These are phyloP conservation scores for Edaphochlamys debaryana DNA, from an alignment of 139 green algal genomes.

Conservation along the genomic window DNA sequence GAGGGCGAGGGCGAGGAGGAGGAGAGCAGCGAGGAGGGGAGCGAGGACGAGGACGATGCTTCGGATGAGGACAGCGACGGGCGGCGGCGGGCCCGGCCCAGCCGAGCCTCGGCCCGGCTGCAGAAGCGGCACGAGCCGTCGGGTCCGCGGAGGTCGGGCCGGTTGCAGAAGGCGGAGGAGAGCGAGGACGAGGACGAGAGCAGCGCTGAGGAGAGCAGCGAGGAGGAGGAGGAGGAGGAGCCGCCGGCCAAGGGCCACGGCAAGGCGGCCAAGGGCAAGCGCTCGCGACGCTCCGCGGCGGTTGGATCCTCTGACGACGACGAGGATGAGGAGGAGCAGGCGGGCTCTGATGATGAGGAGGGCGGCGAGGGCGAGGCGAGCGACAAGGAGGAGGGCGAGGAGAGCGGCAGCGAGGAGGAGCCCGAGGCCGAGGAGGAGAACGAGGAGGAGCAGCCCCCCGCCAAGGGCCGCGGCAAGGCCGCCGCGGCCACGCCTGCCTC, in stretches of 20 bases:
- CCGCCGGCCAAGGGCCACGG: not conserved
- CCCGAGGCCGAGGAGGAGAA: conserved; percentile 3
- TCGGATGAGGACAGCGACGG: not conserved
- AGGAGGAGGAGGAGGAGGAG: not conserved
- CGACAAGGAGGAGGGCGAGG: no score
- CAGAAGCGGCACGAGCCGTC: no score
- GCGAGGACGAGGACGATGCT: not conserved
- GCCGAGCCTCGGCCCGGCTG: not conserved
- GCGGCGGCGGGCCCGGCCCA: not conserved
- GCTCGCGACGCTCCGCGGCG: not conserved
- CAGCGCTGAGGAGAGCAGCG: not conserved
- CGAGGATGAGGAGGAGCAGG: not conserved
- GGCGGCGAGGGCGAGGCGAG: no score
- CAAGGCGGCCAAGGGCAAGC: no score
- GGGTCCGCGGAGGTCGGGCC: no score
- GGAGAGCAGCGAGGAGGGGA: not conserved
- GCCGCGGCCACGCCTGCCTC: not conserved
- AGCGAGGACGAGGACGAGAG: not conserved
- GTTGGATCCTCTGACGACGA: not conserved
- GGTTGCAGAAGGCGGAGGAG: not conserved
- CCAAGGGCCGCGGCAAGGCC: not conserved
- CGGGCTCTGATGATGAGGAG: not conserved
- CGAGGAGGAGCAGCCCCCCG: not conserved
- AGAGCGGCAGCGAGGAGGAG: no score
- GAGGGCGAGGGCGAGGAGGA: not conserved